Evolutionary conservation across 208 protist genomes (phyloP), one percentile per base, ranked within the genome.

Genomic region (Acanthamoeba royreba): DNA sequence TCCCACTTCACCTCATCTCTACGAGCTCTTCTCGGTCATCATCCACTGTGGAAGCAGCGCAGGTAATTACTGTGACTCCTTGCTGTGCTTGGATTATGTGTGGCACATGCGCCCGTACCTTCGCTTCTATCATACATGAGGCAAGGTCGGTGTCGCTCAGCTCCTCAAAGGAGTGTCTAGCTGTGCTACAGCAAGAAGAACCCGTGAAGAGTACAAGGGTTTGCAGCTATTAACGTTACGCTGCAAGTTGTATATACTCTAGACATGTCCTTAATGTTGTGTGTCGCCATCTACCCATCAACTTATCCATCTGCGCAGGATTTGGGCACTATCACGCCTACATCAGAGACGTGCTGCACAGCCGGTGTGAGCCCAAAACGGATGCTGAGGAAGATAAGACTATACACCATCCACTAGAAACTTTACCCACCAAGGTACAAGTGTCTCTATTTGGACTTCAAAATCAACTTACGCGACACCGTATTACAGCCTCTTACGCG

Each of bases 11-110:
- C 85, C 85, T 15, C 85, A 91, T 55, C 85, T 94, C 43, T 94
- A 94, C 61, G 92, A 94, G n/a, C 92, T 94, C 74, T 94, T 91
- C 46, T 87, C 55, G 22, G 92, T 94, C 38, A 55, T 94, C 45
- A 94, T 94, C 46, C 92, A 94, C 83, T 49, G 43, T 19, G 92
- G 92, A 13, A 74, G 79, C 45, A 92, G 47, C 66, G 87, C 87
- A 9, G 69, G 63, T 42, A 74, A 5, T n/a, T 74, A 40, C 33
- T 74, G 1, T 74, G 33, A 9, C 63, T 69, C 22, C n/a, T 69
- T n/a, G 13, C n/a, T 28, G 8, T 28, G n/a, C 58, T n/a, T 25
- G 13, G 49, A 55, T 19, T 19, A 55, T 25, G 19, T 55, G 49
- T 55, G 9, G 49, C 49, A 25, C 49, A 55, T 19, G 19, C n/a